These are phyloP conservation scores for Fomitopsis serialis DNA, from an alignment of 768 basidiomycete species.

Conservation along the genomic window DNA sequence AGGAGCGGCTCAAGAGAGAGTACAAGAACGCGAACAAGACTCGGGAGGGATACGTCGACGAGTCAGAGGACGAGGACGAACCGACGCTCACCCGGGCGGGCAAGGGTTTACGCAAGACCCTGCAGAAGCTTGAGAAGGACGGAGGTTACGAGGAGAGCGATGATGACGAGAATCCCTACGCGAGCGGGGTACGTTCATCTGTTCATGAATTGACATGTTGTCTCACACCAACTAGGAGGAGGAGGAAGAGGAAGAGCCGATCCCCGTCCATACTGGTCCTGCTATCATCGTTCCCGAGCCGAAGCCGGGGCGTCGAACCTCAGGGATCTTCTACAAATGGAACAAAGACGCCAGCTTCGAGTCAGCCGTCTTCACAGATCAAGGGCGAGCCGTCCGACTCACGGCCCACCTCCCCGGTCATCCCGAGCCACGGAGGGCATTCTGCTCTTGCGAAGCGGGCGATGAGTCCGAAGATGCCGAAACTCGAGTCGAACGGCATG, in stretches of 20 bases:
- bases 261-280: constrained; percentile 35
- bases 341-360: constrained; percentile 28
- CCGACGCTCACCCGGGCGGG: constrained; percentile 60
- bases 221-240: constrained; percentile 45
- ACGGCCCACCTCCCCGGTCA: constrained; percentile 53
- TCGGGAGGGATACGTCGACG: constrained; percentile 64
- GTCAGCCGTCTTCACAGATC: constrained; percentile 14
- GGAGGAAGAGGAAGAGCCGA: constrained; percentile 67
- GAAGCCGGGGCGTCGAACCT: constrained; percentile 40
- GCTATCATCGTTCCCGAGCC: constrained; percentile 42
- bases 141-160: constrained; percentile 72
- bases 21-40: constrained; percentile 74
- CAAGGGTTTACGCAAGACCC: constrained; percentile 80
- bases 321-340: constrained; percentile 26
- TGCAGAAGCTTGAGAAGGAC: constrained; percentile 80
- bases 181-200: constrained; percentile 53
- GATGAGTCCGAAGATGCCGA: constrained; percentile 72
- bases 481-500: constrained; percentile 40
- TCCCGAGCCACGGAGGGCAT: constrained; percentile 63
- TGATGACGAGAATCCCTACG: constrained; percentile 81
- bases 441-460: constrained; percentile 80
- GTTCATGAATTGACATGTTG: not conserved
- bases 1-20: constrained; percentile 84
- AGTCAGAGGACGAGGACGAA: constrained; percentile 71
- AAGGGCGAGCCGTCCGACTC: constrained; percentile 33